Evolutionary conservation across 2,329 filamentous ascomycete genomes (phyloP).

Genomic region (Penicillium polonicum): DNA sequence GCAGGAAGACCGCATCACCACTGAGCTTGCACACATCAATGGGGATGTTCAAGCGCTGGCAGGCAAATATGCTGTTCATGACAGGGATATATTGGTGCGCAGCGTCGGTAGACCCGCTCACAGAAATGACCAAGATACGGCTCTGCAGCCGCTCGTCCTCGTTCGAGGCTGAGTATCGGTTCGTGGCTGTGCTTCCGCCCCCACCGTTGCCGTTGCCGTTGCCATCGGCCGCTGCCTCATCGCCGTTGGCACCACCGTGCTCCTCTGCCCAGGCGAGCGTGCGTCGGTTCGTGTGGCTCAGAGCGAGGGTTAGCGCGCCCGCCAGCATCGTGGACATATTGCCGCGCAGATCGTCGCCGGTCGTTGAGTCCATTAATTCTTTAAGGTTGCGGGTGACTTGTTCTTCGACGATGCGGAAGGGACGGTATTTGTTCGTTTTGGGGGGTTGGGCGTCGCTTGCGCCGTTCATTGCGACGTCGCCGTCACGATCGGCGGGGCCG

Average conservation of each 20-base stretch:
- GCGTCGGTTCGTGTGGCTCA: conserved; percentile 86
- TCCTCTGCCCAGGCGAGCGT: conserved; percentile 63
- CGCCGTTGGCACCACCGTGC: conserved; percentile 45
- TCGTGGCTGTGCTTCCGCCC: conserved; percentile 30
- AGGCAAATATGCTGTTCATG: conserved; percentile 98
- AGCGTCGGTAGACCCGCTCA: conserved; percentile 84
- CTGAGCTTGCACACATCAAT: conserved; percentile 89
- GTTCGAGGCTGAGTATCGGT: conserved; percentile 25
- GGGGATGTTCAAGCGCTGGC: conserved; percentile 80
- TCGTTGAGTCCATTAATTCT: conserved; percentile 69
- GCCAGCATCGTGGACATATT: conserved; percentile 83
- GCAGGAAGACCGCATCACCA: conserved; percentile 84
- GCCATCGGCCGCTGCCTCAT: conserved; percentile 38
- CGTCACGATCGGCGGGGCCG: conserved; percentile 35
- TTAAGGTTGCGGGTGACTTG: conserved; percentile 73
- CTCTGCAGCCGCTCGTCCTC: conserved; percentile 59
- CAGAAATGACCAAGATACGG: conserved; percentile 85
- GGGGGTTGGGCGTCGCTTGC: conserved; percentile 31
- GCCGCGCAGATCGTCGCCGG: conserved; percentile 55
- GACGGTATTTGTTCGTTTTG: conserved; percentile 84
- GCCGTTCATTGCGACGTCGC: conserved; percentile 61
- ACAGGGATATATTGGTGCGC: conserved; percentile 92
- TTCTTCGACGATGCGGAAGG: conserved; percentile 83
- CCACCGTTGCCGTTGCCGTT: conserved; percentile 37
- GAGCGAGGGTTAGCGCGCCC: conserved; percentile 83